Base-by-base conservation (phyloP, 371 early-diverging fungal species). In the Mucor circinelloides region DNA sequence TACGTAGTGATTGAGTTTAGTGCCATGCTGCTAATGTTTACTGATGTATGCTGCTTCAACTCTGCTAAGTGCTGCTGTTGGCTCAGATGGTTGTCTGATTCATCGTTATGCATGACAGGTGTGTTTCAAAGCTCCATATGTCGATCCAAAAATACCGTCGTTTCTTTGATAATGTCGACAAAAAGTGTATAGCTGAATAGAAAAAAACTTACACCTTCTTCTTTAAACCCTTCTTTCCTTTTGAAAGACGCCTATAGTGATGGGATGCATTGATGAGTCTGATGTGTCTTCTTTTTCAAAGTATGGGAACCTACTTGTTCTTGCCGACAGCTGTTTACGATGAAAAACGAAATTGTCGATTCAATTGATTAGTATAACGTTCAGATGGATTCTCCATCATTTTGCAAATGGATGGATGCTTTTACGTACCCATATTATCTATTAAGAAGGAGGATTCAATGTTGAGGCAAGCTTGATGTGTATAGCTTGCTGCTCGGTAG, bases 201-300 rank as follows among this genome's bases (percentile, higher is more conserved):
- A n/a, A 36, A 48, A 42, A 9, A 68, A 94, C 94, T 89, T 92
- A 94, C 94, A 92, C 86, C 93, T 93, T 95, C 94, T 96, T 96
- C 94, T 96, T 96, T 80, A 94, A 87, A 78, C 95, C 96, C 90
- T 95, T 96, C 91, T 95, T 96, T 79, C 95, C 95, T 86, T 96
- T 96, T 77, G 93, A 93, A 75, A 96, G 88, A 83, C 89, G 89
- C 84, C 85, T 87, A 80, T 25, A 58, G 62, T 32, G 31, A 48
- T 6, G 30, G 59, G 54, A 61, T 59, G 30, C 31, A 34, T 52
- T 40, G 60, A 62, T 36, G 46, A 63, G 34, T 19, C 63, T 8
- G 42, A 34, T 8, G 46, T 61, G 25, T n/a, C 19, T 44, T n/a
- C n/a, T 42, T 57, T 12, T 17, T 32, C 17, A 60, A 59, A 8